phyloP scores from a whole-genome alignment of 192 early-diverging fungal genomes.

The Umbelopsis sp. region DNA sequence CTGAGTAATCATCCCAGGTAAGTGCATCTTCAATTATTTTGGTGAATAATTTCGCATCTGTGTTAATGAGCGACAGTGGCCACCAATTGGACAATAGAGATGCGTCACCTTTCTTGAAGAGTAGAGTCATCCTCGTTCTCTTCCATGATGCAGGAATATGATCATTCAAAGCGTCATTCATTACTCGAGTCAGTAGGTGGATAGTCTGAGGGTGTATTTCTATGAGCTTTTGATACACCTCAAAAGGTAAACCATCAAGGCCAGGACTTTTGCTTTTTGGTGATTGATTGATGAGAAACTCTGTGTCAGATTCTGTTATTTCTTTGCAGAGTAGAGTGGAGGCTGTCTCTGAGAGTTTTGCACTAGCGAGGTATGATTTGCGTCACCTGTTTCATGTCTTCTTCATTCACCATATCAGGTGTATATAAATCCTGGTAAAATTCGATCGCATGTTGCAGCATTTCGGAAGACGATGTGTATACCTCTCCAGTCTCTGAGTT shows the following conservation, averaged over 20 bases:
- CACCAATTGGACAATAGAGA: slow-evolving; percentile 21
- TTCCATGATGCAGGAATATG: too few relatives aligned
- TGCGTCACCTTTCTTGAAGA: slow-evolving; percentile 34
- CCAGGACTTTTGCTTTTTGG: slow-evolving; percentile 17
- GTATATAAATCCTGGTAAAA: neutral
- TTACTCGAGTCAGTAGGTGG: too few relatives aligned
- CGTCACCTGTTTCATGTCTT: neutral
- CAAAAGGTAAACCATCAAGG: slow-evolving; percentile 29
- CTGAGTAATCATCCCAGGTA: neutral
- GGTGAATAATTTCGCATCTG: slow-evolving; percentile 31
- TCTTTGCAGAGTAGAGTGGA: too few relatives aligned
- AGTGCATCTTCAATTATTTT: slow-evolving; percentile 7
- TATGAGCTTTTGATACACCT: slow-evolving; percentile 17
- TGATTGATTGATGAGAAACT: neutral
- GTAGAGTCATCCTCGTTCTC: slow-evolving; percentile 21
- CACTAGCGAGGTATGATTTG: too few relatives aligned
- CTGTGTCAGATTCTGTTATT: too few relatives aligned
- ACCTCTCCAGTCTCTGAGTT: too few relatives aligned
- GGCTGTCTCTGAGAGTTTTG: too few relatives aligned
- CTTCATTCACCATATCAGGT: neutral
- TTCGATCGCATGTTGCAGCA: too few relatives aligned
- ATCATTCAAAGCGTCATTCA: too few relatives aligned
- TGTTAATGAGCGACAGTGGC: slow-evolving; percentile 25
- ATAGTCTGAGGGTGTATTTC: too few relatives aligned
- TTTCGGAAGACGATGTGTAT: too few relatives aligned